Base-by-base conservation (phyloP, 306 rosid genomes). In the Boehmeria nivea region DNA sequence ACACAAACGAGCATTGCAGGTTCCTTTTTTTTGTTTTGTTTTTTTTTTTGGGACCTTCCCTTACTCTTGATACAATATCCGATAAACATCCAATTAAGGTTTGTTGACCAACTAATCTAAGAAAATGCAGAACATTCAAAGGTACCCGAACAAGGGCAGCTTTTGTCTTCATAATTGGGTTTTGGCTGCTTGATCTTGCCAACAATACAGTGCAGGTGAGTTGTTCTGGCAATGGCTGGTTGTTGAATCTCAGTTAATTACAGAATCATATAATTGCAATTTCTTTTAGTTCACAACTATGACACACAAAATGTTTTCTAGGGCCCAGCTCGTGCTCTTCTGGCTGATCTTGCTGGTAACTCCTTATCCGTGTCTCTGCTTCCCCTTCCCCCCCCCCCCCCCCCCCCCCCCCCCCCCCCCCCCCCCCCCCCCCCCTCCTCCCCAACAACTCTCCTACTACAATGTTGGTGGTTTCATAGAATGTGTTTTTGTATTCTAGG, bases 261-360 rank as follows among this genome's bases (percentile, higher is more conserved):
- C 36, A 18, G 23, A 62, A 13, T 22, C 15, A 49, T 56, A 12
- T 51, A 62, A 38, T 14, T 39, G 1, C 27, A n/a, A 22, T 50
- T 45, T 24, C 21, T 51, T 24, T 34, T 51, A 12, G 15, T n/a
- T 49, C 2, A 3, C 25, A 52, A 54, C n/a, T 8, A 43, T 71
- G 37, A 44, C 2, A 0, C 2, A 31, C n/a, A 31, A 31, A 31
- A 4, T 31, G 36, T 46, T 66, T 64, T 81, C 24, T 64, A 93
- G 99, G 99, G 99, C 49, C 96, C 99, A 68, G 99, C 95, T 53
- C 93, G 99, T 66, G 99, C 96, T 61, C 99, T 93, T 83, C 82
- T 93, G 65, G 96, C 99, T 63, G 99, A 93, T 77, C 79, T 93
- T 14, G 77, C 95, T 53, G 99, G 99, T 93, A 63, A 53, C 53